Evolutionary conservation across 176 grass and related monocot species (phyloP), one percentile per base, ranked within the genome.

Genomic region (Oryza glumipatula): DNA sequence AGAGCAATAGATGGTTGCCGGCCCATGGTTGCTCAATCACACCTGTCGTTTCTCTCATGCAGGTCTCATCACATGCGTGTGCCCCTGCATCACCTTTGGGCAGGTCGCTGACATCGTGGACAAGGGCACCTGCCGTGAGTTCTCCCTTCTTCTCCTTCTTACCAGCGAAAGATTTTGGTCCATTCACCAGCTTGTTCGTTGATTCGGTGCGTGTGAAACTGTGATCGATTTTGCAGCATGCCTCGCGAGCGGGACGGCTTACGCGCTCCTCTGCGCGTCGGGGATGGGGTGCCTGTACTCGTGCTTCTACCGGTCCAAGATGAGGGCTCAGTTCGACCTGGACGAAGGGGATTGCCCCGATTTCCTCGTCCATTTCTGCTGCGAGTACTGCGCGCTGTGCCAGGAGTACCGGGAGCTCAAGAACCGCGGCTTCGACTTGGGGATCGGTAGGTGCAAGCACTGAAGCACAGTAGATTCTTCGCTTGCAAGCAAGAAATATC

Each of bases 21-120:
- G 39, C 7, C 39, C 39, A 41, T 41, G 39, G 39, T 8, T 8
- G 39, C 39, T 41, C 43, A 44, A 10, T 44, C 1, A 30, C 52
- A 35, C 54, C 7, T 36, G 36, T 38, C 36, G 6, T 67, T 66
- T 78, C 39, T 68, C 49, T 17, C 19, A 1, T 83, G 85, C 71
- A 89, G 96, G 88, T 86, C 71, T 96, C 51, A 92, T 94, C 75
- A 99, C 96, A 2, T 92, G 91, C 84, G 13, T 99, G 51, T 99
- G 91, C 83, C 93, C 93, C 65, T 99, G 96, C 83, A 84, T 99
- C 78, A 96, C 96, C 17, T 98, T 98, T 17, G 96, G 96, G 46
- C 93, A 99, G 88, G 72, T 99, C 28, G 93, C 93, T 24, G 87
- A 99, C 64, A 96, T 99, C 67, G 87, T 96, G 11, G 96, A 98